phyloP scores from a whole-genome alignment of 257 asterid species.

The Paulownia fortunei region DNA sequence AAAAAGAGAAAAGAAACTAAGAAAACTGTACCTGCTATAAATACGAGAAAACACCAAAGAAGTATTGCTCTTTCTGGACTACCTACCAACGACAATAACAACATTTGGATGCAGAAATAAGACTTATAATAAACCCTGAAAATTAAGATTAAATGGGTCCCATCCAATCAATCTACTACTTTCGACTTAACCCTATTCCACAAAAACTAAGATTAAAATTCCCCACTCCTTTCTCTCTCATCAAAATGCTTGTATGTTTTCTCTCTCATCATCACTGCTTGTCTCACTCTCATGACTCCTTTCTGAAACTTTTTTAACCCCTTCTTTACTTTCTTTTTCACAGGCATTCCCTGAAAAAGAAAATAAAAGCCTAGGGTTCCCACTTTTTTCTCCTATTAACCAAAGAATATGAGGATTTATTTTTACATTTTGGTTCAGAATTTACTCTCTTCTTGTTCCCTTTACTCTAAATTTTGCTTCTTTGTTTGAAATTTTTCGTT shows the following conservation, averaged over 20 bases:
- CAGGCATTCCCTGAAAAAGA: constrained; percentile 65
- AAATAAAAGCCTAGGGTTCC: constrained; percentile 56
- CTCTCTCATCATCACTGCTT: constrained; percentile 39
- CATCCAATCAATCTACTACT: constrained; percentile 14
- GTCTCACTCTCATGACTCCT: constrained; percentile 50
- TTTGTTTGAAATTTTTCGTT: not conserved
- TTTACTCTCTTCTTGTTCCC: not conserved
- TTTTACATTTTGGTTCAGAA: constrained; percentile 38
- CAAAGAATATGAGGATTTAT: constrained; percentile 19
- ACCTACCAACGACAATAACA: not conserved
- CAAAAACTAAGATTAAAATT: constrained; percentile 8
- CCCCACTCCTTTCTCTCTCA: constrained; percentile 14
- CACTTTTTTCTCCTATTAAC: constrained; percentile 32
- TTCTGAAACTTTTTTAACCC: constrained; percentile 40
- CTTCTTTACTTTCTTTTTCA: constrained; percentile 44
- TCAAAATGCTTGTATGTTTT: not conserved
- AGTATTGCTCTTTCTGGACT: not conserved
- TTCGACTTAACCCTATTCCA: constrained; percentile 30
- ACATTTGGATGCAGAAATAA: constrained; percentile 6
- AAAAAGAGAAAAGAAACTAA: no score
- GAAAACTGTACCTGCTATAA: not conserved
- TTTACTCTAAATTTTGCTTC: not conserved
- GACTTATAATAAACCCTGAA: not conserved
- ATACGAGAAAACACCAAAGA: not conserved
- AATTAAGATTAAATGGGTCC: constrained; percentile 30